A percentile compares a stretch with the other conserved stretches of the same genome.
phyloP scores from a whole-genome alignment of 2,329 filamentous ascomycete genomes.

The Ceratocystis alfenasii region DNA sequence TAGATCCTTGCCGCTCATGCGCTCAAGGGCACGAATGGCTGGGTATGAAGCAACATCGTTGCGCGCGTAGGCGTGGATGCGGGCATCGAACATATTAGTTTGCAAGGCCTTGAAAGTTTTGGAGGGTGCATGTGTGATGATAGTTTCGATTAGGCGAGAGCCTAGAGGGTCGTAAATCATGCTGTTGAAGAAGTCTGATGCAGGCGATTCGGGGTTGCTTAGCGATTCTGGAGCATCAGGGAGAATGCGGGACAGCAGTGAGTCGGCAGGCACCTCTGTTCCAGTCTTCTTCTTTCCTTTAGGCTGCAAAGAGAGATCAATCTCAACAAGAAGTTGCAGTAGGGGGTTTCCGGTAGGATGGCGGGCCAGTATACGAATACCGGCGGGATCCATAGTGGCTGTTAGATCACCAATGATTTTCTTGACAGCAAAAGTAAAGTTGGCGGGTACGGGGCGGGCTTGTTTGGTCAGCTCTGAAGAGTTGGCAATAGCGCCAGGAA shows the following conservation, averaged over 20 bases:
- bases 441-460: conserved; percentile 55
- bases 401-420: conserved; percentile 74
- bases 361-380: conserved; percentile 70
- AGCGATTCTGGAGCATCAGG: conserved; percentile 63
- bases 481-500: conserved; percentile 41
- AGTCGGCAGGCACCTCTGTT: conserved; percentile 29
- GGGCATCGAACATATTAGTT: conserved; percentile 63
- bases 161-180: conserved; percentile 85
- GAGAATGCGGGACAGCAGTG: conserved; percentile 64
- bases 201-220: conserved; percentile 58
- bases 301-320: conserved; percentile 66
- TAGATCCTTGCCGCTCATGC: conserved; percentile 78
- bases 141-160: conserved; percentile 76
- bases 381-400: conserved; percentile 61
- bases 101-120: conserved; percentile 87
- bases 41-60: conserved; percentile 89
- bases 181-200: conserved; percentile 66
- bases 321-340: conserved; percentile 75
- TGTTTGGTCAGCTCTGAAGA: conserved; percentile 36
- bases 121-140: conserved; percentile 67
- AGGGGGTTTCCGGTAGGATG: conserved; percentile 88
- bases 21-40: conserved; percentile 67
- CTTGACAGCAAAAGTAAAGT: conserved; percentile 63
- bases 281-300: conserved; percentile 50
- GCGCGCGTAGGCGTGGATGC: conserved; percentile 67